These are phyloP conservation scores for Trichothecium sympodiale DNA, from an alignment of 2,329 filamentous ascomycete species.

Conservation along the genomic window DNA sequence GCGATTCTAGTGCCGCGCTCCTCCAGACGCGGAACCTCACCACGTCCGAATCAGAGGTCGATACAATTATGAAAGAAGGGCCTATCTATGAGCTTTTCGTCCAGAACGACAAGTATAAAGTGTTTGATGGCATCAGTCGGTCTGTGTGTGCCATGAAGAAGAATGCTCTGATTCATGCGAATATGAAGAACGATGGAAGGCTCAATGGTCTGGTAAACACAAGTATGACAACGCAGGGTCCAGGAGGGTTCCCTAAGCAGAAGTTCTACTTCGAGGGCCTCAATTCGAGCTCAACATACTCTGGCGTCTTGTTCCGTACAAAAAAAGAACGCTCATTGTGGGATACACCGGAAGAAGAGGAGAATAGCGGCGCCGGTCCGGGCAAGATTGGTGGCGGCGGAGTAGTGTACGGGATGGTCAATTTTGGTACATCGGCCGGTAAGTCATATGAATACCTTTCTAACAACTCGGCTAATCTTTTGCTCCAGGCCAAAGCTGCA, in stretches of 20 bases:
- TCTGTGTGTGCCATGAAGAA: conserved; percentile 74
- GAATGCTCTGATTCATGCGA: conserved; percentile 51
- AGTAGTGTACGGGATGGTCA: conserved; percentile 29
- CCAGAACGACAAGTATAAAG: conserved; percentile 46
- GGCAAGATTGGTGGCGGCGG: conserved; percentile 1
- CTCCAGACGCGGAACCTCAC: conserved; percentile 70
- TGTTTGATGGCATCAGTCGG: conserved; percentile 57
- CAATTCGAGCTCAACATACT: conserved; percentile 60
- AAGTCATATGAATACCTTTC: conserved; percentile 16
- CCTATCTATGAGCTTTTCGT: conserved; percentile 71
- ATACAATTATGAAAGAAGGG: conserved; percentile 36
- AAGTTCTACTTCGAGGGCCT: conserved; percentile 78
- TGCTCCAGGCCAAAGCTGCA: conserved; percentile 62
- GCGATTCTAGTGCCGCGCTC: conserved; percentile 67
- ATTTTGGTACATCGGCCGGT: conserved; percentile 73
- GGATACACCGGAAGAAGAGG: neutral
- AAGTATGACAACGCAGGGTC: conserved; percentile 58
- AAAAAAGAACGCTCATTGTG: conserved; percentile 14
- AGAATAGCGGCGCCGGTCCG: neutral
- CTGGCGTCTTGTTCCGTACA: conserved; percentile 56
- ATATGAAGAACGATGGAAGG: conserved; percentile 34
- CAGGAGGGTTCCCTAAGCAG: conserved; percentile 62
- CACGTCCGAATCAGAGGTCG: conserved; percentile 39
- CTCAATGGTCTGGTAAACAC: conserved; percentile 37
- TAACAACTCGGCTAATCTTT: neutral